Percentiles rank a stretch among this genome's conserved stretches.
Conservation (phyloP, 495 filamentous ascomycete species). For the Cudoniella acicularis region DNA sequence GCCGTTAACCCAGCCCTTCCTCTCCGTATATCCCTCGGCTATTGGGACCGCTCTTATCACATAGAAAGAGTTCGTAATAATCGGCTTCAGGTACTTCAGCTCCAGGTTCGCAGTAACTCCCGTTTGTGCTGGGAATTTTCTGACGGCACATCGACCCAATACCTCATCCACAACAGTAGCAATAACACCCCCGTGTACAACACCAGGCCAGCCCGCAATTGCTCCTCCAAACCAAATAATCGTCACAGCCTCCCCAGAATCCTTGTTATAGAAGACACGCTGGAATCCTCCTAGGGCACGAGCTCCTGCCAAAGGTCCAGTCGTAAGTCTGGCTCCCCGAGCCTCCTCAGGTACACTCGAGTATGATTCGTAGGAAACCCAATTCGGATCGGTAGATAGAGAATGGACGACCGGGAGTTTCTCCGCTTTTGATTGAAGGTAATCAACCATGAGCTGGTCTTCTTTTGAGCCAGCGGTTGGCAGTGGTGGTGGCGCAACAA, state of each 20-base stretch:
- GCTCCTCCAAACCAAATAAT: conserved; percentile 63
- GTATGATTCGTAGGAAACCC: conserved; percentile 55
- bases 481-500: conserved; percentile 35
- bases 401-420: conserved; percentile 50
- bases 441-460: conserved; percentile 31
- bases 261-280: conserved; percentile 40
- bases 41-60: conserved; percentile 51
- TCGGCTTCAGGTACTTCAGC: conserved; percentile 57
- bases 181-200: conserved; percentile 72
- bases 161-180: conserved; percentile 71
- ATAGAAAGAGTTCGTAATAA: conserved; percentile 58
- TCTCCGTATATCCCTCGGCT: conserved; percentile 46
- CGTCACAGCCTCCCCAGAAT: conserved; percentile 37
- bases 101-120: conserved; percentile 65
- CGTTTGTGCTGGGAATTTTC: conserved; percentile 27
- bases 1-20: conserved; percentile 59
- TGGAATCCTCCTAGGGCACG: conserved; percentile 45
- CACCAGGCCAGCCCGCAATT: conserved; percentile 67
- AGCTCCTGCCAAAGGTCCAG: conserved; percentile 39
- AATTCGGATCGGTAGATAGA: conserved; percentile 49
- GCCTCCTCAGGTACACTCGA: conserved; percentile 39
- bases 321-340: conserved; percentile 29
- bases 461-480: conserved; percentile 28
- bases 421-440: conserved; percentile 31
- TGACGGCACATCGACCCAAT: conserved; percentile 49